phyloP scores from a whole-genome alignment of 2,329 filamentous ascomycete genomes.

The Colletotrichum camelliae region DNA sequence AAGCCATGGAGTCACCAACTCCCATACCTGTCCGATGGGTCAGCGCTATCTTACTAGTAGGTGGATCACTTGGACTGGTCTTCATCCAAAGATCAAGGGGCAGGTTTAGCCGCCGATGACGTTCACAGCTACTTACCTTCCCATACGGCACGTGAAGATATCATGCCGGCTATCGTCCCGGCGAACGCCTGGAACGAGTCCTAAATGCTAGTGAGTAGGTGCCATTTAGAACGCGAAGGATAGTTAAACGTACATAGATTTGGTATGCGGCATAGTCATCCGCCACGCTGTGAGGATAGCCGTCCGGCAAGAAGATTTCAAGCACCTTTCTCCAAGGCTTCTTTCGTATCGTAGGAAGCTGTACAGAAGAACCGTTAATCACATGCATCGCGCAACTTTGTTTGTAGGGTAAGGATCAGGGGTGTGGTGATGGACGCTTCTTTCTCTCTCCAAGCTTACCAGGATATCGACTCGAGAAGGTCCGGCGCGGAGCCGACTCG shows the following conservation, averaged over 20 bases:
- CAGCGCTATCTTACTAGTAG: background rate
- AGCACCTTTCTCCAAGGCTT: constrained; percentile 9
- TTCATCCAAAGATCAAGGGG: background rate
- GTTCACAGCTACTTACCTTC: background rate
- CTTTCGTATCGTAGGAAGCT: constrained; percentile 9
- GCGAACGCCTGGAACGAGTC: constrained; percentile 19
- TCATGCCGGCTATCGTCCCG: constrained; percentile 19
- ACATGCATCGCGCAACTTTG: background rate
- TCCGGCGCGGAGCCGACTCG: constrained; percentile 10
- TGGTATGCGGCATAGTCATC: constrained; percentile 19
- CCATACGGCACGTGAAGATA: constrained; percentile 20
- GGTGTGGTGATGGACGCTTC: background rate
- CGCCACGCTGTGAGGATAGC: constrained; percentile 16
- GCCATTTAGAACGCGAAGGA: fast-evolving
- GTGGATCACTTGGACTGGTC: background rate
- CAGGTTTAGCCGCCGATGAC: background rate
- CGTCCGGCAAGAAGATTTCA: constrained; percentile 14
- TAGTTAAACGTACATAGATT: background rate
- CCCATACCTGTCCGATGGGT: background rate
- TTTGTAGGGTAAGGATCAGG: background rate
- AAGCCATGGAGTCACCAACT: constrained; percentile 16
- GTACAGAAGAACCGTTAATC: background rate
- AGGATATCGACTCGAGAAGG: constrained; percentile 5
- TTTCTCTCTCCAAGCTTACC: background rate
- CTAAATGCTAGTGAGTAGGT: background rate